These are phyloP conservation scores for Rhodosporidiobolus sp. DNA, from an alignment of 768 basidiomycete genomes.

Conservation along the genomic window DNA sequence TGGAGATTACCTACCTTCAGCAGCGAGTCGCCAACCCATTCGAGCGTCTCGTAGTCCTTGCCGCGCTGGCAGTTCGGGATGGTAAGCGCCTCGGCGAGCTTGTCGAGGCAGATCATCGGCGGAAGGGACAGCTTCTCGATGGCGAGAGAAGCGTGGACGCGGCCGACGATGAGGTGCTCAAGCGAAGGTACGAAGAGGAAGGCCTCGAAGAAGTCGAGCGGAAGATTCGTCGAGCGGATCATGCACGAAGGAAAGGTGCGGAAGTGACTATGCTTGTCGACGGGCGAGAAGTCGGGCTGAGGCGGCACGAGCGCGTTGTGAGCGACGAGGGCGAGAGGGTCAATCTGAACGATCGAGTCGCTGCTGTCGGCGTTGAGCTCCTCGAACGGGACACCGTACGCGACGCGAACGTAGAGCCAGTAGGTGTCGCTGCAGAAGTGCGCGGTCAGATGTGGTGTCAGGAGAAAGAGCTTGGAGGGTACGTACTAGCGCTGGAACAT, in stretches of 20 bases:
- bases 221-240: constrained; percentile 53
- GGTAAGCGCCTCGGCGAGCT: constrained; percentile 71
- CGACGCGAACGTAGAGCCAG: constrained; percentile 1
- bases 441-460: too few species aligned
- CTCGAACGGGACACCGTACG: not conserved
- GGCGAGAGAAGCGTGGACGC: constrained; percentile 60
- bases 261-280: too few species aligned
- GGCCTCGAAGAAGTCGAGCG: constrained; percentile 55
- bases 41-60: constrained; percentile 79
- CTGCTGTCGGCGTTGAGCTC: not conserved
- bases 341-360: constrained; percentile 9
- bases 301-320: constrained; percentile 15
- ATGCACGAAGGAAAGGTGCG: constrained; percentile 12
- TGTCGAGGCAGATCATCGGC: constrained; percentile 59
- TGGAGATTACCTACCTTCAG: constrained; percentile 36
- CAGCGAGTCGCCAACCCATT: constrained; percentile 70
- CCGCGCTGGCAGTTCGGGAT: constrained; percentile 63
- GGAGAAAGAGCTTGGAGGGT: not conserved
- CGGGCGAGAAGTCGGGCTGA: not conserved
- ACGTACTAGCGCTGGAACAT: constrained; percentile 4
- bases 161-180: constrained; percentile 62
- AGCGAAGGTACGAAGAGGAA: constrained; percentile 66
- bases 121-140: constrained; percentile 57
- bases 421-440: not conserved
- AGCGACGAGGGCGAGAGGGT: not conserved